phyloP scores from a whole-genome alignment of 2,329 filamentous ascomycete species.

The Diaporthe sp. region DNA sequence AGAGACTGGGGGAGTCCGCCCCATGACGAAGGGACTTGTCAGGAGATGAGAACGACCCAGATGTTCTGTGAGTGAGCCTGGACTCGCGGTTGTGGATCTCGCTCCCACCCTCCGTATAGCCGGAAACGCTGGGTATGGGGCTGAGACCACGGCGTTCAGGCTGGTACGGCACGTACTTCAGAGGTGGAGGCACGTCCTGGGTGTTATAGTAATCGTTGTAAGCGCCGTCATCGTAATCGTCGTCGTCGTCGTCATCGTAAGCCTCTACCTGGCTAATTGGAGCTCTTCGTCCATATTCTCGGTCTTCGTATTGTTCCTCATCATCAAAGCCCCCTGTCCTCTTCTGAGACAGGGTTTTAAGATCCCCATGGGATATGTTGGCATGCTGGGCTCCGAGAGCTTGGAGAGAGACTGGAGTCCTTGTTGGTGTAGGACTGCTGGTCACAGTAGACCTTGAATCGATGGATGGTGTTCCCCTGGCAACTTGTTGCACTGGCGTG shows the following conservation, averaged over 20 bases:
- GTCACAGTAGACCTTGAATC: constrained; percentile 55
- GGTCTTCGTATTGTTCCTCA: constrained; percentile 60
- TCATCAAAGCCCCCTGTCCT: constrained; percentile 57
- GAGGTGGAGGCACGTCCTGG: constrained; percentile 74
- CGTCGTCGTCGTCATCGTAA: constrained; percentile 55
- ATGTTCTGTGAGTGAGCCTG: constrained; percentile 62
- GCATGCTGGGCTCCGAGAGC: constrained; percentile 78
- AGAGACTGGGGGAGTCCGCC: constrained; percentile 62
- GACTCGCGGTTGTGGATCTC: constrained; percentile 71
- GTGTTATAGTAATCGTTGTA: constrained; percentile 67
- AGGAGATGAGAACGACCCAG: constrained; percentile 73
- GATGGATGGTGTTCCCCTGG: constrained; percentile 72
- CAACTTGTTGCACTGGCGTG: constrained; percentile 74
- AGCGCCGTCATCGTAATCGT: constrained; percentile 60
- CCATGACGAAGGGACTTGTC: constrained; percentile 66
- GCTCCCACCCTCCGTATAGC: constrained; percentile 80
- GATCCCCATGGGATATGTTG: constrained; percentile 72
- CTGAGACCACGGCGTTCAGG: constrained; percentile 81
- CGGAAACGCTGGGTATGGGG: constrained; percentile 93
- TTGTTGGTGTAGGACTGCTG: constrained; percentile 72
- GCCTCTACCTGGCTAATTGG: constrained; percentile 51
- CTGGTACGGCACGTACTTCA: constrained; percentile 78
- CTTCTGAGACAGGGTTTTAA: constrained; percentile 67
- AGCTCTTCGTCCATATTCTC: constrained; percentile 60
- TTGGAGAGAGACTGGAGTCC: constrained; percentile 66